Conservation (phyloP, 345 rosid genomes). For the Ceriops tagal region DNA sequence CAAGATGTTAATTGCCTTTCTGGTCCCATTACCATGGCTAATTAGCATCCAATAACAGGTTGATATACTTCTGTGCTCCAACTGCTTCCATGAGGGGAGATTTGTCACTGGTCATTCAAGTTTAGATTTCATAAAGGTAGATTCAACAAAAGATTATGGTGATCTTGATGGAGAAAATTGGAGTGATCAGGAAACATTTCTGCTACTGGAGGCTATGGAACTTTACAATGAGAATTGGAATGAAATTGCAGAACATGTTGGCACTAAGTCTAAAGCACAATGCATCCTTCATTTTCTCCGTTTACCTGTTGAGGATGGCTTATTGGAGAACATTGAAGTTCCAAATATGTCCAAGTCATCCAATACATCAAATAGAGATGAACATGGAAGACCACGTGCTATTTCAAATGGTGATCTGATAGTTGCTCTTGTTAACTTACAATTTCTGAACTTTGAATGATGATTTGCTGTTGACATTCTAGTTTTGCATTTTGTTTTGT, state of each 20-base stretch:
- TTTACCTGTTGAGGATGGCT: slow-evolving; percentile 79
- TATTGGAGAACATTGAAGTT: slow-evolving; percentile 78
- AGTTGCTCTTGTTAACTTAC: slow-evolving; percentile 34
- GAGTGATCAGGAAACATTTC: slow-evolving; percentile 85
- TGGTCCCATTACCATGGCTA: slow-evolving; percentile 7
- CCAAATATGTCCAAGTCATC: slow-evolving; percentile 45
- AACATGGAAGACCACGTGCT: slow-evolving; percentile 34
- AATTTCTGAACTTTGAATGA: slow-evolving; percentile 6
- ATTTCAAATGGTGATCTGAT: slow-evolving; percentile 54
- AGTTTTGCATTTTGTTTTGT: slow-evolving; percentile 9
- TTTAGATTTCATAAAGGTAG: slow-evolving; percentile 72
- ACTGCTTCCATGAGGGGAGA: slow-evolving; percentile 86
- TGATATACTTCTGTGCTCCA: slow-evolving; percentile 63
- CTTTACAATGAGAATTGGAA: slow-evolving; percentile 79
- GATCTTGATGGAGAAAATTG: slow-evolving; percentile 85
- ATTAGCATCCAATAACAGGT: slow-evolving; percentile 50
- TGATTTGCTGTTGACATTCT: slow-evolving; percentile 7
- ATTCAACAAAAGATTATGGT: slow-evolving; percentile 58
- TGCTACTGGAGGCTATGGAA: slow-evolving; percentile 94
- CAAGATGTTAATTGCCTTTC: slow-evolving; percentile 6
- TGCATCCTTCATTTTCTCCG: slow-evolving; percentile 93
- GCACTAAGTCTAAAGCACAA: slow-evolving; percentile 93
- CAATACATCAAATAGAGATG: slow-evolving; percentile 49
- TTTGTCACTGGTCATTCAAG: slow-evolving; percentile 84
- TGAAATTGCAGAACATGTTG: slow-evolving; percentile 91